A percentile compares a stretch with the other conserved stretches of the same genome.
These are phyloP conservation scores for Aspergillus sclerotiicarbonarius DNA, from an alignment of 495 filamentous ascomycete genomes.

Conservation along the genomic window DNA sequence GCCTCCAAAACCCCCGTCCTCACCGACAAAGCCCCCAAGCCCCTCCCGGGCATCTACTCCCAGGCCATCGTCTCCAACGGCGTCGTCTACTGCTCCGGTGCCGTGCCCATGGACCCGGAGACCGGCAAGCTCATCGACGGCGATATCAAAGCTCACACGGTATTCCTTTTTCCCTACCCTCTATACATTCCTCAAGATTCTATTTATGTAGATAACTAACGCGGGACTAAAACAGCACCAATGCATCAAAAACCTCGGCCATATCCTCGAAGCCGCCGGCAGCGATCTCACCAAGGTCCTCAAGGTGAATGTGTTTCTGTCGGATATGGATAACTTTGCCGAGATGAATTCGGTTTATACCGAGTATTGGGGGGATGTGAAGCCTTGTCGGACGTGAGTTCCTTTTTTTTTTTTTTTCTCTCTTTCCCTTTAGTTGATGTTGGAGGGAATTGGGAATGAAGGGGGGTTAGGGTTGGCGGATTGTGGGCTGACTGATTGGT, in stretches of 20 bases:
- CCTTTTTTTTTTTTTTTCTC: conserved; percentile 6
- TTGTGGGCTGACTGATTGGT: conserved; percentile 2
- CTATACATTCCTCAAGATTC: neutral
- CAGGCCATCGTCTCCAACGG: conserved; percentile 57
- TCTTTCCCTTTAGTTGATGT: neutral
- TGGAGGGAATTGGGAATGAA: neutral
- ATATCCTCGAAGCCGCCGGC: conserved; percentile 64
- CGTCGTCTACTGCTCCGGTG: conserved; percentile 58
- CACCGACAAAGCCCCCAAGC: conserved; percentile 52
- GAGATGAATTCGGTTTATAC: conserved; percentile 63
- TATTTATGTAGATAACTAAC: neutral
- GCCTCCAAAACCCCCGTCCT: conserved; percentile 36
- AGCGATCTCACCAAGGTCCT: conserved; percentile 62
- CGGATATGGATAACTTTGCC: conserved; percentile 66
- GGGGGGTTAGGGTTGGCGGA: no score
- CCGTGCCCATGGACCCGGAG: conserved; percentile 43
- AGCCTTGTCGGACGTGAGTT: conserved; percentile 55
- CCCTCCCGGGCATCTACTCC: conserved; percentile 51
- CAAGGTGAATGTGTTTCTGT: conserved; percentile 68
- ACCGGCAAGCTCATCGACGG: conserved; percentile 48
- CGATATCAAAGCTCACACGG: conserved; percentile 49
- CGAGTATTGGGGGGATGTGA: conserved; percentile 56
- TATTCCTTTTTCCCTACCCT: conserved; percentile 22
- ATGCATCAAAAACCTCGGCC: conserved; percentile 60
- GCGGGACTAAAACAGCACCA: conserved; percentile 26